Base-by-base conservation (phyloP, 345 rosid species). In the Boechera divaricarpa region DNA sequence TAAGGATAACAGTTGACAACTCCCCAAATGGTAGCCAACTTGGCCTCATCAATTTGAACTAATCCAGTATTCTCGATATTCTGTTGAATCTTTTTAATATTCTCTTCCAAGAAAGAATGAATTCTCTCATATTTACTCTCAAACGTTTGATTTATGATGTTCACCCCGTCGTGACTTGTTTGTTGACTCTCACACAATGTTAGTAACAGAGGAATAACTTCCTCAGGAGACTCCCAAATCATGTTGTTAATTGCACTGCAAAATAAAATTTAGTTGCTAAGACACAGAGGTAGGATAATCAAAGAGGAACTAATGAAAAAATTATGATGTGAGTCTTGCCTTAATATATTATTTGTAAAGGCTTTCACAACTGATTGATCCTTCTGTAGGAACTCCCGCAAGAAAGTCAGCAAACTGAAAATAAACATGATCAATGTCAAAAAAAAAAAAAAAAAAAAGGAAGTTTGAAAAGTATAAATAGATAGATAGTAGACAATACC, bases 11-110 rank as follows among this genome's bases (percentile, higher is more conserved):
- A 90, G 38, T 82, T 79, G 54, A 89, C 79, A 32, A 73, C 80
- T 84, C 90, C 96, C 97, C 98, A 90, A 28, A 90, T 79, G 52
- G 58, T 47, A 79, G 97, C 88, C 85, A 94, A 76, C 63, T 82
- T 72, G 33, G 79, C 55, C 68, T 75, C 67, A 45, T 80, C 83
- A 77, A 84, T 59, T 55, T 71, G 75, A 57, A 82, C 56, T 76
- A 80, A 79, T 44, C 79, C 72, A 31, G 58, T 35, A 45, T 75
- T 75, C 68, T 77, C 74, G 51, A 80, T 74, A 72, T 74, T 78
- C 69, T 84, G 79, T 71, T 80, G 71, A 72, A 53, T 54, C 61
- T 48, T 75, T 57, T 69, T 45, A 24, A 90, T 68, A 35, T 77
- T 45, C 49, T 72, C 80, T 67, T 79, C 79, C 77, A 92, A 69